Base-by-base conservation (phyloP, 805 yeast species). In the Candida ponderosae region DNA sequence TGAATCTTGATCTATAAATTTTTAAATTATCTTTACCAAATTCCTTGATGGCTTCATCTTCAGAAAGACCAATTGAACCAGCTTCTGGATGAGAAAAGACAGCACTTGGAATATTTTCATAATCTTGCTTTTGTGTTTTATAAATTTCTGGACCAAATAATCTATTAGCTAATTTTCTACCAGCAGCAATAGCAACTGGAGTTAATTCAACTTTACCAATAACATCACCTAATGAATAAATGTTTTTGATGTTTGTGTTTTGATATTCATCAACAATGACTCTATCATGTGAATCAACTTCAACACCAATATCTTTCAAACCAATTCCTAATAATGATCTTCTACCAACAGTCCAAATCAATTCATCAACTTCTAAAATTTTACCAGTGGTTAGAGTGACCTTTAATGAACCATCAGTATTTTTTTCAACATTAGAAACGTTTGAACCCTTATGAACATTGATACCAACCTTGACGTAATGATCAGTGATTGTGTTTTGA, bases 161-260 rank as follows among this genome's bases (percentile, higher is more conserved):
- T 59, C 99, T 76, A 67, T 90, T 89, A 21, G 97, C 76, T 48
- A 93, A 72, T 59, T 78, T 85, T 63, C 99, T 81, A 43, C 99
- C 99, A 9, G 98, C 89, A 28, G 98, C 97, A 65, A 93, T 93
- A 29, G 98, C 98, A 32, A 88, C 97, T 8, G 99, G 99, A 3
- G 99, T 93, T 52, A 93, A 74, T 67, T 93, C 97, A 32, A 85
- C 82, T 23, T 83, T 79, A 44, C 96, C 97, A 32, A 85, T 82
- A 42, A 90, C 94, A 60, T 93, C 99, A 54, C 99, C 99, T 33
- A 93, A 66, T 2, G 98, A 81, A 57, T 72, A 86, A 45, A 93
- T 70, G 58, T 77, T 72, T 39, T 74, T 66, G 45, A 82, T 74
- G 35, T 76, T 68, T 8, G 97, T 82, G 55, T 78, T 75, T 70